These are phyloP conservation scores for Fusarium anguioides DNA, from an alignment of 2,329 filamentous ascomycete species.

Conservation along the genomic window DNA sequence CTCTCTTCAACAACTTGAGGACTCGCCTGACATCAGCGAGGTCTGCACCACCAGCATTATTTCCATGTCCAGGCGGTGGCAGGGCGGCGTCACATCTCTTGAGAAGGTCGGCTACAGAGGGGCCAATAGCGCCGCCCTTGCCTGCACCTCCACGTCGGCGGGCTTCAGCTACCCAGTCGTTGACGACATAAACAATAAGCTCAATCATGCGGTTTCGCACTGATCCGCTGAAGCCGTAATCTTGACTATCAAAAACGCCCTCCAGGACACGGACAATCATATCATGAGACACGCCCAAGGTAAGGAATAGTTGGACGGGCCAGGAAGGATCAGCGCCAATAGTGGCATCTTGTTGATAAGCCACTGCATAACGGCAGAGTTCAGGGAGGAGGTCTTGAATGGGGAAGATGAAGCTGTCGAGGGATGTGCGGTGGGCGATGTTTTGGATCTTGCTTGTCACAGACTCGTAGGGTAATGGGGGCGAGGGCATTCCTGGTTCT, in stretches of 20 bases:
- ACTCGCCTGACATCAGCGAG: slow-evolving; percentile 57
- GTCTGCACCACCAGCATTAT: slow-evolving; percentile 59
- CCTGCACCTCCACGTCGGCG: slow-evolving; percentile 58
- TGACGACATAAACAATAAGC: slow-evolving; percentile 63
- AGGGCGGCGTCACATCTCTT: slow-evolving; percentile 61
- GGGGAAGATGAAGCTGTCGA: slow-evolving; percentile 75
- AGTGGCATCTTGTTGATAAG: slow-evolving; percentile 67
- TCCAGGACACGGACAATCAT: slow-evolving; percentile 68
- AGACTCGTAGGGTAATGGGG: slow-evolving; percentile 73
- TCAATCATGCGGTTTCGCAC: slow-evolving; percentile 63
- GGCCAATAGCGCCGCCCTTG: slow-evolving; percentile 54
- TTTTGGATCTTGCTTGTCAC: slow-evolving; percentile 72
- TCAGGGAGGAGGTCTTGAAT: slow-evolving; percentile 70
- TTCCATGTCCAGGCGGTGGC: slow-evolving; percentile 52
- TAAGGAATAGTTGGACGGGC: slow-evolving; percentile 67
- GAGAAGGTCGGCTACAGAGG: slow-evolving; percentile 63
- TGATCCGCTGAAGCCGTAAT: slow-evolving; percentile 67
- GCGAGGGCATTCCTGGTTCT: slow-evolving; percentile 51
- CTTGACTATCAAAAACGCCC: slow-evolving; percentile 67
- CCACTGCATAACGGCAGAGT: slow-evolving; percentile 71
- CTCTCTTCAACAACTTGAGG: slow-evolving; percentile 56
- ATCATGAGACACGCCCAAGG: slow-evolving; percentile 66
- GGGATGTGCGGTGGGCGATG: slow-evolving; percentile 72
- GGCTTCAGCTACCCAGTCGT: slow-evolving; percentile 62
- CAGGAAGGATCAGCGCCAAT: slow-evolving; percentile 67